These are phyloP conservation scores for Kuraishia borneana DNA, from an alignment of 805 yeast genomes.

Conservation along the genomic window DNA sequence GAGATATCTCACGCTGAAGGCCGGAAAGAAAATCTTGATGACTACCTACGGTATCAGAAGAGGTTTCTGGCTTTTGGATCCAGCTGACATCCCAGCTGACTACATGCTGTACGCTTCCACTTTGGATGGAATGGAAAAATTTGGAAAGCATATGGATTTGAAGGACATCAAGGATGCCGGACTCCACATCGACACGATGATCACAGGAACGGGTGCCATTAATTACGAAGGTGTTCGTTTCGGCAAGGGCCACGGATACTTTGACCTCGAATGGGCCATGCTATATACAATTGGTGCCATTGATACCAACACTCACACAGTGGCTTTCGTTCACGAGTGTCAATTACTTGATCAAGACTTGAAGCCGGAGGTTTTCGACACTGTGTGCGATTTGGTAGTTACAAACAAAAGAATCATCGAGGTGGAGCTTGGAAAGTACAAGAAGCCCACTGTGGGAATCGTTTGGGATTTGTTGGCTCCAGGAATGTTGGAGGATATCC, in stretches of 20 bases:
- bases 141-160: slow-evolving; percentile 10
- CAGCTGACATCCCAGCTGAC: slow-evolving; percentile 9
- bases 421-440: slow-evolving; percentile 6
- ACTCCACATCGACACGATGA: slow-evolving; percentile 13
- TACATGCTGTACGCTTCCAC: slow-evolving; percentile 15
- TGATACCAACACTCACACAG: slow-evolving; percentile 11
- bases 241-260: slow-evolving; percentile 21
- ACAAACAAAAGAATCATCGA: slow-evolving; percentile 12
- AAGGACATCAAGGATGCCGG: slow-evolving; percentile 7
- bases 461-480: slow-evolving; percentile 16
- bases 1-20: slow-evolving; percentile 12
- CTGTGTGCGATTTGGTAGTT: slow-evolving; percentile 18
- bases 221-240: slow-evolving; percentile 17
- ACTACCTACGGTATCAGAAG: slow-evolving; percentile 19
- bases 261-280: slow-evolving; percentile 21
- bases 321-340: slow-evolving; percentile 20
- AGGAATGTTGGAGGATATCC: slow-evolving; percentile 16
- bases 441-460: slow-evolving; percentile 16
- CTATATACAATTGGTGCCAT: slow-evolving; percentile 14
- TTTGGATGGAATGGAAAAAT: slow-evolving; percentile 19
- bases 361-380: slow-evolving; percentile 18
- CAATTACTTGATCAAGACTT: slow-evolving; percentile 15
- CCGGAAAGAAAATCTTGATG: slow-evolving; percentile 15
- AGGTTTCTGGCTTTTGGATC: slow-evolving; percentile 16
- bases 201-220: slow-evolving; percentile 21